These are phyloP conservation scores for Panaeolus cyanescens DNA, from an alignment of 768 basidiomycete species.

Conservation along the genomic window DNA sequence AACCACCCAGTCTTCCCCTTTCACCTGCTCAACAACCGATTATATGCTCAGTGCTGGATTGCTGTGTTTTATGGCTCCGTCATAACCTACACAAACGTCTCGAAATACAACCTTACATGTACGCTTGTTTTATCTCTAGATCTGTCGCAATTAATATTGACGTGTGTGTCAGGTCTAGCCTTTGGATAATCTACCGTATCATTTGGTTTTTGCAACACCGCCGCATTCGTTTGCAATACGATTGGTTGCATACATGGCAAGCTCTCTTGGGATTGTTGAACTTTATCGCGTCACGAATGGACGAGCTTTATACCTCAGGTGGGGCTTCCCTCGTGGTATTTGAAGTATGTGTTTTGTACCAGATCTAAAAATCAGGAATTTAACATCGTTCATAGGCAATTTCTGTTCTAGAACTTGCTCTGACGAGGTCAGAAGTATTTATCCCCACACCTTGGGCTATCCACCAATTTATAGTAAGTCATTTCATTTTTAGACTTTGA, in stretches of 20 bases:
- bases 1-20: conserved; percentile 51
- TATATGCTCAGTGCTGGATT: conserved; percentile 65
- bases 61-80: conserved; percentile 67
- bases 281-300: conserved; percentile 58
- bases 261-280: conserved; percentile 54
- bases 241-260: conserved; percentile 68
- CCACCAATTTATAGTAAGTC: conserved; percentile 64
- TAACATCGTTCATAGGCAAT: conserved; percentile 40
- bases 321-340: conserved; percentile 53
- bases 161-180: conserved; percentile 44
- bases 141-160: background rate
- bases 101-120: conserved; percentile 61
- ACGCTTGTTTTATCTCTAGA: conserved; percentile 18
- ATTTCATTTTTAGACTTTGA: background rate
- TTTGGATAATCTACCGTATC: conserved; percentile 54
- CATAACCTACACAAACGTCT: conserved; percentile 69
- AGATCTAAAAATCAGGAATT: background rate
- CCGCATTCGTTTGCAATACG: conserved; percentile 58
- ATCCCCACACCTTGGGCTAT: conserved; percentile 54
- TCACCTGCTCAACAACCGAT: conserved; percentile 41
- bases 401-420: conserved; percentile 50
- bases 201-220: conserved; percentile 60
- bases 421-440: conserved; percentile 54
- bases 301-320: conserved; percentile 51
- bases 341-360: conserved; percentile 41